Evolutionary conservation across 352 stramenopile genomes (phyloP).

Genomic region (Aphanomyces invadans): DNA sequence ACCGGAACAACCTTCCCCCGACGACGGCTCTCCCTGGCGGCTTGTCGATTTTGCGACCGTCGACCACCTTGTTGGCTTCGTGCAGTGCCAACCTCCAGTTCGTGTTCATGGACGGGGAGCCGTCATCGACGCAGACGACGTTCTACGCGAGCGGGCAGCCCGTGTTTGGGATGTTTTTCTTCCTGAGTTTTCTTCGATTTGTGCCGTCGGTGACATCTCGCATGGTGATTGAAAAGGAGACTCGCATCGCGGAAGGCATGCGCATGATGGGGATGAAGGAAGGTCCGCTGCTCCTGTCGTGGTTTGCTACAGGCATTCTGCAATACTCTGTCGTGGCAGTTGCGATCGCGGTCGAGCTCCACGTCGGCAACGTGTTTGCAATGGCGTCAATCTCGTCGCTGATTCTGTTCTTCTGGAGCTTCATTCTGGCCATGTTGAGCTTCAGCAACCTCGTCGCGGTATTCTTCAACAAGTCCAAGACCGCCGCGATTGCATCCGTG

Average conservation of each 20-base stretch:
- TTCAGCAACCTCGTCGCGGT: constrained; percentile 61
- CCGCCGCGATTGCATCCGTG: constrained; percentile 52
- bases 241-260: constrained; percentile 66
- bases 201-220: constrained; percentile 56
- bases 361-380: constrained; percentile 54
- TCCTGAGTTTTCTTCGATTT: constrained; percentile 44
- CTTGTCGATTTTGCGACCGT: neutral
- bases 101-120: constrained; percentile 21
- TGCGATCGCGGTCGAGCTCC: constrained; percentile 42
- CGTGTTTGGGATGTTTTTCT: constrained; percentile 49
- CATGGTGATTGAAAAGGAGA: constrained; percentile 81
- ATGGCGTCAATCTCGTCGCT: constrained; percentile 49
- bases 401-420: constrained; percentile 55
- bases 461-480: constrained; percentile 64
- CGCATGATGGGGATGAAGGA: constrained; percentile 78
- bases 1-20: constrained; percentile 23
- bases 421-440: constrained; percentile 48
- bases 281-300: constrained; percentile 50
- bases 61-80: neutral
- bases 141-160: constrained; percentile 61
- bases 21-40: constrained; percentile 4
- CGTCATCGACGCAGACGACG: constrained; percentile 40
- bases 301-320: constrained; percentile 42
- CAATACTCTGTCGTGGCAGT: constrained; percentile 46
- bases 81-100: constrained; percentile 25